Percentiles rank a stretch among this genome's conserved stretches.
These are phyloP conservation scores for Sclerospora graminicola DNA, from an alignment of 352 stramenopile genomes.

Conservation along the genomic window DNA sequence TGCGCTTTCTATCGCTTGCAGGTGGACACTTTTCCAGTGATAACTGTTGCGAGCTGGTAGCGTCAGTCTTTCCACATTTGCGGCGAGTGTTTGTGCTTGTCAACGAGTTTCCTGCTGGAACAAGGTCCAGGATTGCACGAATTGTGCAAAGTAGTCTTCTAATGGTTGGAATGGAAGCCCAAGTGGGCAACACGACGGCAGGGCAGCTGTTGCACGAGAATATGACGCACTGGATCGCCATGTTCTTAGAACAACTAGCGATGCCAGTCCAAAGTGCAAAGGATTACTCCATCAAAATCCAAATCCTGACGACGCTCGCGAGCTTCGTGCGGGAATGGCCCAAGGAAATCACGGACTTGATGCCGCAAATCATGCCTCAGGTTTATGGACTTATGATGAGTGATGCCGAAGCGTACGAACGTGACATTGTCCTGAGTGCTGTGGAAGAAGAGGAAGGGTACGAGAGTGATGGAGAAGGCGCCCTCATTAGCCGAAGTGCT, in stretches of 20 bases:
- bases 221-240: slow-evolving; percentile 55
- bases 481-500: slow-evolving; percentile 48
- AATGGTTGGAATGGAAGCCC: slow-evolving; percentile 77
- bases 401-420: slow-evolving; percentile 40
- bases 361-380: slow-evolving; percentile 65
- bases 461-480: slow-evolving; percentile 67
- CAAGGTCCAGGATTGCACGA: slow-evolving; percentile 46
- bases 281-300: slow-evolving; percentile 65
- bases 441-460: slow-evolving; percentile 55
- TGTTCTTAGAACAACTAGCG: slow-evolving; percentile 49
- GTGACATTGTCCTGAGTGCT: slow-evolving; percentile 39
- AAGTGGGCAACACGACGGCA: slow-evolving; percentile 54
- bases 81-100: slow-evolving; percentile 43
- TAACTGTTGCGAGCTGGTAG: slow-evolving; percentile 67
- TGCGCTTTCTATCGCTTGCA: slow-evolving; percentile 66
- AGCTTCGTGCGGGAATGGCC: slow-evolving; percentile 79
- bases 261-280: slow-evolving; percentile 34
- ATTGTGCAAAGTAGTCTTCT: slow-evolving; percentile 72
- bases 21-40: slow-evolving; percentile 69
- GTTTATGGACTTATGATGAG: slow-evolving; percentile 45
- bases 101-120: slow-evolving; percentile 34
- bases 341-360: slow-evolving; percentile 62
- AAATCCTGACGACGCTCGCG: slow-evolving; percentile 59
- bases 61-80: slow-evolving; percentile 64
- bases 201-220: slow-evolving; percentile 53